Percentiles rank a stretch among this genome's conserved stretches.
These are phyloP conservation scores for Paratinospora sagittata DNA, from an alignment of 164 flowering plant genomes.

Conservation along the genomic window DNA sequence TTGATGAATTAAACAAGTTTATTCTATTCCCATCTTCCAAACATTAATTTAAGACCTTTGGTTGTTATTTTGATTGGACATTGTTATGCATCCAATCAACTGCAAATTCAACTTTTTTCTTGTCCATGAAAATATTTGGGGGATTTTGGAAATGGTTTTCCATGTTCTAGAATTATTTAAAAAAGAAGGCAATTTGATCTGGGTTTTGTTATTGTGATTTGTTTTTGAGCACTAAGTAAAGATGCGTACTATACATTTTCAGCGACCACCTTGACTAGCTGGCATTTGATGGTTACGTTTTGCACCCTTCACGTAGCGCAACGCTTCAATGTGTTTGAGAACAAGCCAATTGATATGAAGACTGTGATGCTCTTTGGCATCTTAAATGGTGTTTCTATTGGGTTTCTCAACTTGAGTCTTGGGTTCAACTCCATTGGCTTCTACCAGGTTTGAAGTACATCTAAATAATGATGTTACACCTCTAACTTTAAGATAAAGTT, in stretches of 20 bases:
- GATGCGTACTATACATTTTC: constrained; percentile 13
- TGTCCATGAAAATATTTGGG: not conserved
- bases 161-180: not conserved
- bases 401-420: constrained; percentile 86
- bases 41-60: not conserved
- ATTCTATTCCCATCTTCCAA: not conserved
- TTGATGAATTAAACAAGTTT: not conserved
- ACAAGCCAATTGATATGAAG: constrained; percentile 67
- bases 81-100: not conserved
- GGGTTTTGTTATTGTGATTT: not conserved
- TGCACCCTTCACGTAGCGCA: constrained; percentile 87
- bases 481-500: too few species aligned
- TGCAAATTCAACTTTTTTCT: not conserved
- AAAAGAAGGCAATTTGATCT: not conserved
- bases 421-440: constrained; percentile 98
- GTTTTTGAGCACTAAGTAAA: not conserved
- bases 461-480: not conserved
- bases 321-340: constrained; percentile 71
- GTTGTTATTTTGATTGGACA: not conserved
- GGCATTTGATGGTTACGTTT: constrained; percentile 98
- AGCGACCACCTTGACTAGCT: constrained; percentile 97
- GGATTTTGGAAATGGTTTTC: not conserved
- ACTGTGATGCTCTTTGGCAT: constrained; percentile 86
- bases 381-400: constrained; percentile 87
- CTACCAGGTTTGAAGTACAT: constrained; percentile 51